Percentiles rank a stretch among this genome's conserved stretches.
Conservation (phyloP, 768 basidiomycete genomes). For the Megacollybia marginata region DNA sequence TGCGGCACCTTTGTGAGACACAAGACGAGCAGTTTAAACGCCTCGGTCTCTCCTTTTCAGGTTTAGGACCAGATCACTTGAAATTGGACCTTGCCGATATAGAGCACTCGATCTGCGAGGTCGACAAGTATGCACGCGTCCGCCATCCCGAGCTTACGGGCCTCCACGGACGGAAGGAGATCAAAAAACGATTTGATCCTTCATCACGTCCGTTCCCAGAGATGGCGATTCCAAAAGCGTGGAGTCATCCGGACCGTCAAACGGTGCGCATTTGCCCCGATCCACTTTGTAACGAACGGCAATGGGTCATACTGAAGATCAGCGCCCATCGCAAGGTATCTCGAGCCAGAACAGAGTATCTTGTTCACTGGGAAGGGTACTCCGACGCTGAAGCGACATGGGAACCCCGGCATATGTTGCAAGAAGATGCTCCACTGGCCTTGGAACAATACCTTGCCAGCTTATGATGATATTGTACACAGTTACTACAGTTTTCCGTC, state of each 20-base stretch:
- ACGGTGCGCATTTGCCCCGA: conserved; percentile 33
- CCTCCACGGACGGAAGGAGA: conserved; percentile 24
- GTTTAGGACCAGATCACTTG: conserved; percentile 38
- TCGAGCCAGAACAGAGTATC: conserved; percentile 30
- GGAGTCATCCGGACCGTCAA: conserved; percentile 40
- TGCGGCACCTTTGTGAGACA: conserved; percentile 54
- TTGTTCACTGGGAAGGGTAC: conserved; percentile 54
- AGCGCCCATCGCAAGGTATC: conserved; percentile 23
- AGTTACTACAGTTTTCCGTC: too few species aligned
- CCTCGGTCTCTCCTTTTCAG: conserved; percentile 44
- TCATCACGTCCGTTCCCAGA: conserved; percentile 17
- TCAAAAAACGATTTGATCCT: conserved; percentile 30
- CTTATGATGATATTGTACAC: too few species aligned
- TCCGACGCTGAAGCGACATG: conserved; percentile 39
- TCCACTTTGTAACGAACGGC: conserved; percentile 37
- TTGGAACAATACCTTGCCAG: too few species aligned
- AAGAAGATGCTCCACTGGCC: conserved; percentile 38
- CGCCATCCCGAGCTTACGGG: conserved; percentile 40
- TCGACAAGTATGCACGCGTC: conserved; percentile 70
- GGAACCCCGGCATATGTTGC: conserved; percentile 42
- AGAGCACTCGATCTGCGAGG: conserved; percentile 74
- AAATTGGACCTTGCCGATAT: conserved; percentile 64
- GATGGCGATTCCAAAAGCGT: conserved; percentile 44
- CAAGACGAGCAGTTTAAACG: conserved; percentile 58
- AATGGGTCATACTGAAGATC: conserved; percentile 27